A percentile compares a stretch with the other conserved stretches of the same genome.
These are phyloP conservation scores for Neofusicoccum kwambonambiense DNA, from an alignment of 2,329 filamentous ascomycete species.

Conservation along the genomic window DNA sequence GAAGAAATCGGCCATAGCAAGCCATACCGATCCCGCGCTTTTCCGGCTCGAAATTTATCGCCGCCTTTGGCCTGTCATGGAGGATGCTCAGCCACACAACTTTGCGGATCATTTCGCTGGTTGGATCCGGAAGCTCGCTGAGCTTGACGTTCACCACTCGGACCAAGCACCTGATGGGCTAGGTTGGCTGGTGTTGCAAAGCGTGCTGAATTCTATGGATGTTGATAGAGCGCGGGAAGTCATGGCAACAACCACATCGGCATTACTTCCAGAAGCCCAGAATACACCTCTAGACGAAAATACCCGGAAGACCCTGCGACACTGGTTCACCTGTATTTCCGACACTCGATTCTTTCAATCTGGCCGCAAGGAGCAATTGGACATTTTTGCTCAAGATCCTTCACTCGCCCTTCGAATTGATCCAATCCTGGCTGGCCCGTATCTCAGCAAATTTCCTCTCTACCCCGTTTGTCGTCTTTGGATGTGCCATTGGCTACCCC, in stretches of 20 bases:
- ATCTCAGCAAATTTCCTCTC: background rate
- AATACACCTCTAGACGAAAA: background rate
- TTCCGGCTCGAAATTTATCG: slow-evolving; percentile 5
- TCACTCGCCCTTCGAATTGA: background rate
- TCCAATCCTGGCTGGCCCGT: background rate
- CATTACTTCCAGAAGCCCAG: background rate
- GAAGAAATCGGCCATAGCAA: background rate
- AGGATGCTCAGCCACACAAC: background rate
- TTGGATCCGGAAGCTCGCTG: background rate
- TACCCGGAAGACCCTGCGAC: background rate
- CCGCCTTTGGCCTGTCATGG: background rate
- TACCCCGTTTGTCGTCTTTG: background rate
- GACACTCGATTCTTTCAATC: background rate
- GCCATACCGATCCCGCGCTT: background rate
- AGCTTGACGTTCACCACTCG: background rate
- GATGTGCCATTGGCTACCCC: background rate
- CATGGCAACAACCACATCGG: background rate
- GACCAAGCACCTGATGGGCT: background rate
- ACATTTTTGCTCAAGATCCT: background rate
- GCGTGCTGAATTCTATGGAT: background rate
- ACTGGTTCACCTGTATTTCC: background rate
- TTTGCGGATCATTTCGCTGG: background rate
- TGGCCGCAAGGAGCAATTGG: background rate
- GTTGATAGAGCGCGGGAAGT: background rate
- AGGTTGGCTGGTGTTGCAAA: background rate